phyloP scores from a whole-genome alignment of 495 filamentous ascomycete species.

The Cladorrhinum samala region DNA sequence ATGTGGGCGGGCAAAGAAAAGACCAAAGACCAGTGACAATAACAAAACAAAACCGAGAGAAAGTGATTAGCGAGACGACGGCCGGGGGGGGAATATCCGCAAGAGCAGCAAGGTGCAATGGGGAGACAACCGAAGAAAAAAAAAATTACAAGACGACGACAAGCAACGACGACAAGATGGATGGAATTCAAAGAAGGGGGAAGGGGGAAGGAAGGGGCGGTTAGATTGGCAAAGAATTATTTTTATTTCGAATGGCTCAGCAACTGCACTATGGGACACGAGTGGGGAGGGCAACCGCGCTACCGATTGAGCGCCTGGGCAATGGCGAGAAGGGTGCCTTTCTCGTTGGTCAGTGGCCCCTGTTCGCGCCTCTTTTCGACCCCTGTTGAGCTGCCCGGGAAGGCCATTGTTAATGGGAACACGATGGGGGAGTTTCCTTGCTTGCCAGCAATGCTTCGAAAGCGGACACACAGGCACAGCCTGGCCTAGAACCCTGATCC shows the following conservation, averaged over 20 bases:
- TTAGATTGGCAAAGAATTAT: constrained; percentile 26
- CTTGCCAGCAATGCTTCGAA: too few relatives aligned
- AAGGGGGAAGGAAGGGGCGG: constrained; percentile 9
- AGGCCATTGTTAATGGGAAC: constrained; percentile 5
- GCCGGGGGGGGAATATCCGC: neutral
- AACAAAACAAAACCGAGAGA: neutral
- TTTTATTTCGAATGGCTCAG: constrained; percentile 25
- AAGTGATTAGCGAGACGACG: constrained; percentile 2
- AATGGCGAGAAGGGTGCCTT: constrained; percentile 18
- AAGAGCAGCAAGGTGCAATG: constrained; percentile 8
- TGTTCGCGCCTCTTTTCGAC: constrained; percentile 2
- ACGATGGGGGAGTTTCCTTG: too few relatives aligned
- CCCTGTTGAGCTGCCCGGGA: constrained; percentile 16
- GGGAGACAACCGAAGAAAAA: constrained; percentile 3
- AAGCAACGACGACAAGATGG: constrained; percentile 2
- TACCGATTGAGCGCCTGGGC: constrained; percentile 15
- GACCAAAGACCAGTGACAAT: neutral
- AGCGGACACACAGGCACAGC: too few relatives aligned
- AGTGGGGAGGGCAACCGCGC: constrained; percentile 23
- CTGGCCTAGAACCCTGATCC: neutral
- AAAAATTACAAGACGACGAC: too few relatives aligned
- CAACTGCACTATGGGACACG: constrained; percentile 11
- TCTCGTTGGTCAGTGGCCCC: constrained; percentile 12
- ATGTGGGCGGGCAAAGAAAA: neutral
- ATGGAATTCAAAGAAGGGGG: constrained; percentile 3